A percentile compares a stretch with the other conserved stretches of the same genome.
phyloP scores from a whole-genome alignment of 768 basidiomycete species.

The Trametes villosa region DNA sequence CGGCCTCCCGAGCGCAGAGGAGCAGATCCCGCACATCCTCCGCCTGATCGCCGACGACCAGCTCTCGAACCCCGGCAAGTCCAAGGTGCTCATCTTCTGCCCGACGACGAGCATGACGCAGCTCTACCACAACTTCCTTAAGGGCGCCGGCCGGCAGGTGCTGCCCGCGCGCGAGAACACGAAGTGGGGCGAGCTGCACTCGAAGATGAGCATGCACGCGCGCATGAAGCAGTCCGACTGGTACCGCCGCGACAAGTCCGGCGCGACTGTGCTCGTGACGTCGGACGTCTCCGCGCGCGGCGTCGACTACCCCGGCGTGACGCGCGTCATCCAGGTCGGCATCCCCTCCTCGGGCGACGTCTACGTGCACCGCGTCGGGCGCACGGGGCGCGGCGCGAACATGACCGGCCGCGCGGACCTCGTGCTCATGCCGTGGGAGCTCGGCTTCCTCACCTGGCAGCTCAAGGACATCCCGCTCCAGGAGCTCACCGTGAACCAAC shows the following conservation, averaged over 20 bases:
- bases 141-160: slow-evolving; percentile 45
- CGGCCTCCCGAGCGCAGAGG: slow-evolving; percentile 60
- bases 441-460: slow-evolving; percentile 63
- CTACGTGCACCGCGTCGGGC: slow-evolving; percentile 86
- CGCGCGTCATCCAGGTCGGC: slow-evolving; percentile 91
- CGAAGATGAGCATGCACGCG: slow-evolving; percentile 62
- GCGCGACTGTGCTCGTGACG: slow-evolving; percentile 71
- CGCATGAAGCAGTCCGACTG: slow-evolving; percentile 59
- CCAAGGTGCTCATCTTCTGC: slow-evolving; percentile 84
- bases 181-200: slow-evolving; percentile 80
- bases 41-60: slow-evolving; percentile 89
- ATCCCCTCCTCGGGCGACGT: slow-evolving; percentile 68
- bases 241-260: slow-evolving; percentile 59
- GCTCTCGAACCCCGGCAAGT: slow-evolving; percentile 61
- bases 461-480: slow-evolving; percentile 73
- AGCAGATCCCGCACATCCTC: slow-evolving; percentile 80
- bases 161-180: slow-evolving; percentile 60
- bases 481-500: slow-evolving; percentile 52
- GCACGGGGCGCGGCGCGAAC: slow-evolving; percentile 72
- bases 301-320: slow-evolving; percentile 87
- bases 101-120: slow-evolving; percentile 86
- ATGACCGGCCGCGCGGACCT: slow-evolving; percentile 74
- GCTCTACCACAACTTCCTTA: slow-evolving; percentile 68
- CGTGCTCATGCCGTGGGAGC: slow-evolving; percentile 80
- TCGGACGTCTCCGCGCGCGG: slow-evolving; percentile 91